phyloP scores from a whole-genome alignment of 1,284 basidiomycete genomes.

The Butyriboletus appendiculatus region DNA sequence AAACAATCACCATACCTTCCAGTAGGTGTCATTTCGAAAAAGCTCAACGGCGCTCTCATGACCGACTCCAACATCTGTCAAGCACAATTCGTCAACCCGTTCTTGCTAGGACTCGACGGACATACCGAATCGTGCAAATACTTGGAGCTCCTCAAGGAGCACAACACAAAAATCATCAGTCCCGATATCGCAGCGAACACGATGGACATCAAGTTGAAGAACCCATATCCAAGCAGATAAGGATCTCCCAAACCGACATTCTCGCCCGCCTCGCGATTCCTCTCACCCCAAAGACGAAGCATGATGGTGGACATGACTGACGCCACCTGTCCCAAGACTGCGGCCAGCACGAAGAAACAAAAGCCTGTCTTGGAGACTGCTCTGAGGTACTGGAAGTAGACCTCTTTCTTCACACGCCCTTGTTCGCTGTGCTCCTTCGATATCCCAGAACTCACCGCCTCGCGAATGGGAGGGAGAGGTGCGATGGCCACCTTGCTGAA shows the following conservation, averaged over 20 bases:
- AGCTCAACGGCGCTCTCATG: constrained; percentile 81
- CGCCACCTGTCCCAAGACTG: constrained; percentile 54
- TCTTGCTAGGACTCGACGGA: not conserved
- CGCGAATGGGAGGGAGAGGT: constrained; percentile 38
- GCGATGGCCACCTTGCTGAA: constrained; percentile 49
- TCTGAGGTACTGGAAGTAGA: constrained; percentile 80
- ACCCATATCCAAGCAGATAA: constrained; percentile 64
- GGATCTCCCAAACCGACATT: constrained; percentile 56
- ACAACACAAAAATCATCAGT: constrained; percentile 77
- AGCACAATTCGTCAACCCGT: constrained; percentile 3
- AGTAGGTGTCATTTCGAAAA: constrained; percentile 85
- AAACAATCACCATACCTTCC: constrained; percentile 53
- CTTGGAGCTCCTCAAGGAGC: constrained; percentile 75
- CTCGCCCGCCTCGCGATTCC: constrained; percentile 61
- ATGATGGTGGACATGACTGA: constrained; percentile 67
- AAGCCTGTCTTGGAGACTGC: constrained; percentile 81
- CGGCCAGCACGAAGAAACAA: constrained; percentile 61
- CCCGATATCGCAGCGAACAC: constrained; percentile 55
- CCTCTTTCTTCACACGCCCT: constrained; percentile 76
- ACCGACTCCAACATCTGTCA: constrained; percentile 73
- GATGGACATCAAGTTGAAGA: constrained; percentile 55
- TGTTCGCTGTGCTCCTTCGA: constrained; percentile 82
- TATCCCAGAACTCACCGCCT: constrained; percentile 44
- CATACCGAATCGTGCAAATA: constrained; percentile 75
- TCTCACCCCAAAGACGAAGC: constrained; percentile 79